These are phyloP conservation scores for Exophiala alcalophila DNA, from an alignment of 2,329 filamentous ascomycete genomes.

Conservation along the genomic window DNA sequence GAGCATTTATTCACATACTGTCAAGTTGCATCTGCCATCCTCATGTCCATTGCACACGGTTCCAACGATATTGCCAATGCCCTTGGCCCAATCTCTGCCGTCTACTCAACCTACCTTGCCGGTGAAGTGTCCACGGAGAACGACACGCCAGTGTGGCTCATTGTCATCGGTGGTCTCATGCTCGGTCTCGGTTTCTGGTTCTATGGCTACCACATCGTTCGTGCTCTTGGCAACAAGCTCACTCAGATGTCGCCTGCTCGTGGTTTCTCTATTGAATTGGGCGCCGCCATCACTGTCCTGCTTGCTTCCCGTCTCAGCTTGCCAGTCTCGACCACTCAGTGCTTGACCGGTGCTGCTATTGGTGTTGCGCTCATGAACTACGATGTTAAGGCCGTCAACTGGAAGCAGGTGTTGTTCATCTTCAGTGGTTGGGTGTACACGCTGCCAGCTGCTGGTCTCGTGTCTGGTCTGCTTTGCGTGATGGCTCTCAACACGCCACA, in stretches of 20 bases:
- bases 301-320: conserved; percentile 70
- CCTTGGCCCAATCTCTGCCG: conserved; percentile 65
- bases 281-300: conserved; percentile 71
- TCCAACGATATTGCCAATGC: conserved; percentile 74
- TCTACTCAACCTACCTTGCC: conserved; percentile 64
- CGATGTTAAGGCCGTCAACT: no score
- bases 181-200: conserved; percentile 67
- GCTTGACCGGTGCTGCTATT: no score
- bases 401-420: no score
- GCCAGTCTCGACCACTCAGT: no score
- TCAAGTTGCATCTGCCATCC: conserved; percentile 51
- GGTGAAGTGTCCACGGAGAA: conserved; percentile 62
- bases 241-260: conserved; percentile 62
- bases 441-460: no score
- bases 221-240: conserved; percentile 77
- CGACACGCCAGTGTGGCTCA: conserved; percentile 69
- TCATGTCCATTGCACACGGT: conserved; percentile 57
- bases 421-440: no score
- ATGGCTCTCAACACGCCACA: no score
- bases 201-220: conserved; percentile 81
- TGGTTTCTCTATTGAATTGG: conserved; percentile 72
- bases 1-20: conserved; percentile 59
- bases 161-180: conserved; percentile 61
- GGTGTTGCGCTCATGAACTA: no score
- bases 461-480: no score